These are phyloP conservation scores for Barnettozyma salicaria DNA, from an alignment of 805 yeast species.

Conservation along the genomic window DNA sequence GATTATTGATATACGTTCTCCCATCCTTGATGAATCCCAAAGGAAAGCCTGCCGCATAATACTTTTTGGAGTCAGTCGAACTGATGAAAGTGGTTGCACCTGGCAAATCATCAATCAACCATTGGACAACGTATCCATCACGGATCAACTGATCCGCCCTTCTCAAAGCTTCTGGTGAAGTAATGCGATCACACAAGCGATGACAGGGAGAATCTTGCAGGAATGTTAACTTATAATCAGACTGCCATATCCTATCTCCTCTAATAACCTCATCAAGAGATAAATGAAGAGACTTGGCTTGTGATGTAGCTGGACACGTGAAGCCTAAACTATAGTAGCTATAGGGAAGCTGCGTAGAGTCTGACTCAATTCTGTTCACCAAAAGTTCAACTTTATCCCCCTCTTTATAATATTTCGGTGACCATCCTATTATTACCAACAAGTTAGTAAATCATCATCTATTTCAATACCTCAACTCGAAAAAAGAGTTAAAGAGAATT, in stretches of 20 bases:
- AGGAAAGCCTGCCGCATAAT: slow-evolving; percentile 84
- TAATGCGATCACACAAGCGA: slow-evolving; percentile 61
- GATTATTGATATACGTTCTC: slow-evolving; percentile 66
- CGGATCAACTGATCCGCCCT: slow-evolving; percentile 57
- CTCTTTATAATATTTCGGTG: slow-evolving; percentile 31
- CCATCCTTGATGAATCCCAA: slow-evolving; percentile 62
- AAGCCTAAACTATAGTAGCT: slow-evolving; percentile 75
- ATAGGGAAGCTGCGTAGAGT: slow-evolving; percentile 68
- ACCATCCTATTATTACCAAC: slow-evolving; percentile 31
- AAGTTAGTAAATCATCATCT: background rate
- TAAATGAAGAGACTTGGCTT: slow-evolving; percentile 55
- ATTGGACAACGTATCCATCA: slow-evolving; percentile 71
- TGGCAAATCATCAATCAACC: slow-evolving; percentile 80
- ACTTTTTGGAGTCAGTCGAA: slow-evolving; percentile 51
- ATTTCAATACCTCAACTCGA: background rate
- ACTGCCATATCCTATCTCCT: slow-evolving; percentile 76
- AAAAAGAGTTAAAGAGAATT: background rate
- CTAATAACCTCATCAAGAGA: slow-evolving; percentile 71
- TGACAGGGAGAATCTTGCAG: slow-evolving; percentile 62
- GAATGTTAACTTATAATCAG: slow-evolving; percentile 61
- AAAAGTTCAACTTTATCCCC: slow-evolving; percentile 64
- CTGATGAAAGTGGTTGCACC: slow-evolving; percentile 80
- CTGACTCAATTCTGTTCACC: slow-evolving; percentile 76
- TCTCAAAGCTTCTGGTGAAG: slow-evolving; percentile 43
- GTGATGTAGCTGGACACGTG: slow-evolving; percentile 60